These are phyloP conservation scores for Asterophora parasitica DNA, from an alignment of 768 basidiomycete genomes.

Conservation along the genomic window DNA sequence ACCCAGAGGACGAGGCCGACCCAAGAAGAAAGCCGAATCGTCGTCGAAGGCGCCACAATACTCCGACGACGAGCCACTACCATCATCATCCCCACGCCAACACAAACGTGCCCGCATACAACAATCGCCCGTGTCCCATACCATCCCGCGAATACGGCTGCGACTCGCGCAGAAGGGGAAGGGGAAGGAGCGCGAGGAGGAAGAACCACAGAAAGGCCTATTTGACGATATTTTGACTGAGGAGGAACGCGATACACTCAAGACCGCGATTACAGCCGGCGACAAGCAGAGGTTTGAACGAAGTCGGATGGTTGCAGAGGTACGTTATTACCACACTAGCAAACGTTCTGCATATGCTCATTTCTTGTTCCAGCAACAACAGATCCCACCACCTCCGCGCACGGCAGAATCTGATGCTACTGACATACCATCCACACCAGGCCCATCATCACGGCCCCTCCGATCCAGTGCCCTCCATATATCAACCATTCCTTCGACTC, in stretches of 20 bases:
- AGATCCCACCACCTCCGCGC: constrained; percentile 37
- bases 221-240: constrained; percentile 79
- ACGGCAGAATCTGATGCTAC: constrained; percentile 16
- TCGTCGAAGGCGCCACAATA: constrained; percentile 13
- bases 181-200: constrained; percentile 66
- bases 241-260: constrained; percentile 67
- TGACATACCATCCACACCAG: constrained; percentile 32
- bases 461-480: constrained; percentile 50
- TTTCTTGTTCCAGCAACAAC: constrained; percentile 37
- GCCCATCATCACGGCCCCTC: constrained; percentile 57
- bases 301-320: constrained; percentile 71
- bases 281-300: constrained; percentile 75
- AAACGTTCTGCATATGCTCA: constrained; percentile 6
- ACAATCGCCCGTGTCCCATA: constrained; percentile 26
- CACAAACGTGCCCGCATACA: constrained; percentile 41
- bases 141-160: constrained; percentile 38
- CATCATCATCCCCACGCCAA: constrained; percentile 24
- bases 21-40: constrained; percentile 22
- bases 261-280: constrained; percentile 52
- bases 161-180: constrained; percentile 57
- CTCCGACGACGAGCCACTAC: constrained; percentile 20
- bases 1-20: constrained; percentile 14
- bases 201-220: constrained; percentile 49
- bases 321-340: constrained; percentile 27
- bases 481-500: constrained; percentile 33